Conservation (phyloP, 2,329 filamentous ascomycete species). For the Trichoderma oligosporum region DNA sequence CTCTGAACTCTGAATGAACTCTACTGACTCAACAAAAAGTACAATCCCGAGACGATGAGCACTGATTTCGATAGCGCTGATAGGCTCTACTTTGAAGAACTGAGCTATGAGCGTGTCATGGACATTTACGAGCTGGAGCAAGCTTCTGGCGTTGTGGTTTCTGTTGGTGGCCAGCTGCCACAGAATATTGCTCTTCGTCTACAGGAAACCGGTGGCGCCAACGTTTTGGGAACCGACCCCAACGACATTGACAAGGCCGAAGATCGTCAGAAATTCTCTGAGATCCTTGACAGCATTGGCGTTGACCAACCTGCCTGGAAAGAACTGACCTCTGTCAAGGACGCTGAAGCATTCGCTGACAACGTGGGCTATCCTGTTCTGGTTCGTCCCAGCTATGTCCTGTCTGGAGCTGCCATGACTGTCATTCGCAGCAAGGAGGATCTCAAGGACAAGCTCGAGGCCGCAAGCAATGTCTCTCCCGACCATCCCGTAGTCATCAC, state of each 20-base stretch:
- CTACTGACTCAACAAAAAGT: constrained; percentile 33
- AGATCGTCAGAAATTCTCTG: constrained; percentile 96
- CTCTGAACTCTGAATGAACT: not conserved
- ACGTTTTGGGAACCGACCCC: constrained; percentile 88
- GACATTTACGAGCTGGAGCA: constrained; percentile 95
- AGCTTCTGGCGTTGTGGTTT: constrained; percentile 84
- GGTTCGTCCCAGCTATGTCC: constrained; percentile 89
- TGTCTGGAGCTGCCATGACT: constrained; percentile 97
- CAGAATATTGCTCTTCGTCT: constrained; percentile 96
- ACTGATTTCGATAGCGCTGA: constrained; percentile 91
- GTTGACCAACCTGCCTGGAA: constrained; percentile 98
- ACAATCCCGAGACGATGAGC: constrained; percentile 73
- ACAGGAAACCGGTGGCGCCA: constrained; percentile 85
- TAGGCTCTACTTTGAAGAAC: constrained; percentile 92
- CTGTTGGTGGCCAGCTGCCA: constrained; percentile 90
- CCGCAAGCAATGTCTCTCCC: constrained; percentile 84
- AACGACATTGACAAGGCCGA: constrained; percentile 96
- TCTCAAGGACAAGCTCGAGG: constrained; percentile 90
- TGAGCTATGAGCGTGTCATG: constrained; percentile 97
- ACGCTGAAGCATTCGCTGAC: constrained; percentile 81
- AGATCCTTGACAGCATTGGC: constrained; percentile 93
- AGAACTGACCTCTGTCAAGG: constrained; percentile 84
- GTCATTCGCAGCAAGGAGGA: constrained; percentile 86
- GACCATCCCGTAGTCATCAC: constrained; percentile 98
- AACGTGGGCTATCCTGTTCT: constrained; percentile 90